Conservation (phyloP, 1,139 yeast species). For the Candida sanyaensis region DNA sequence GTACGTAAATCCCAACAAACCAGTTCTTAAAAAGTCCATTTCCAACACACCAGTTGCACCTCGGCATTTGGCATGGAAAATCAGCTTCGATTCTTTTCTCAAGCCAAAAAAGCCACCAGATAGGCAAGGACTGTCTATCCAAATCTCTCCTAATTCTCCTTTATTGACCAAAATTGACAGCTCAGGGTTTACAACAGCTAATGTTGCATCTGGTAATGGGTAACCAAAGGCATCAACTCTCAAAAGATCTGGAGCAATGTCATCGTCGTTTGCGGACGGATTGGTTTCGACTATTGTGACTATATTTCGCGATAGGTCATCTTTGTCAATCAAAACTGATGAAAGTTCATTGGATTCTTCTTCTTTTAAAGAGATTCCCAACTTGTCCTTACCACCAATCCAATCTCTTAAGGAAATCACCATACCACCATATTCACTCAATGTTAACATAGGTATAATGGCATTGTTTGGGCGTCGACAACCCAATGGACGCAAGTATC, state of each 20-base stretch:
- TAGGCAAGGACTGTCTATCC: constrained; percentile 90
- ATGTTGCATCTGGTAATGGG: constrained; percentile 90
- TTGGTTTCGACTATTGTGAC: constrained; percentile 69
- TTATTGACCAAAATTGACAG: constrained; percentile 64
- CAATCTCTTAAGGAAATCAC: constrained; percentile 91
- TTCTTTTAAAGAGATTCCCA: constrained; percentile 46
- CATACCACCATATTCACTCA: constrained; percentile 96
- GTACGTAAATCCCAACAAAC: constrained; percentile 82
- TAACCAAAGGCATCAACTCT: constrained; percentile 91
- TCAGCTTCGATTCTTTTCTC: constrained; percentile 63
- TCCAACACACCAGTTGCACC: constrained; percentile 70
- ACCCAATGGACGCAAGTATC: constrained; percentile 91
- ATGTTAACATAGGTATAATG: constrained; percentile 85
- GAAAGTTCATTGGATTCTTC: constrained; percentile 48
- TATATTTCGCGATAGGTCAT: constrained; percentile 74
- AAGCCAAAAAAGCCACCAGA: constrained; percentile 91
- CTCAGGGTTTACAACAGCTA: constrained; percentile 95
- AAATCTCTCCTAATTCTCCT: constrained; percentile 92
- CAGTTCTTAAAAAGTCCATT: constrained; percentile 85
- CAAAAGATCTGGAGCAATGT: constrained; percentile 50
- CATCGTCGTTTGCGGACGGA: constrained; percentile 60
- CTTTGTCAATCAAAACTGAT: constrained; percentile 79
- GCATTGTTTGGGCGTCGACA: constrained; percentile 76
- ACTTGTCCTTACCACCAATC: constrained; percentile 67
- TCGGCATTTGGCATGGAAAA: constrained; percentile 79